Evolutionary conservation across 2,329 filamentous ascomycete genomes (phyloP), one percentile per base, ranked within the genome.

Genomic region (Fusarium metavorans): DNA sequence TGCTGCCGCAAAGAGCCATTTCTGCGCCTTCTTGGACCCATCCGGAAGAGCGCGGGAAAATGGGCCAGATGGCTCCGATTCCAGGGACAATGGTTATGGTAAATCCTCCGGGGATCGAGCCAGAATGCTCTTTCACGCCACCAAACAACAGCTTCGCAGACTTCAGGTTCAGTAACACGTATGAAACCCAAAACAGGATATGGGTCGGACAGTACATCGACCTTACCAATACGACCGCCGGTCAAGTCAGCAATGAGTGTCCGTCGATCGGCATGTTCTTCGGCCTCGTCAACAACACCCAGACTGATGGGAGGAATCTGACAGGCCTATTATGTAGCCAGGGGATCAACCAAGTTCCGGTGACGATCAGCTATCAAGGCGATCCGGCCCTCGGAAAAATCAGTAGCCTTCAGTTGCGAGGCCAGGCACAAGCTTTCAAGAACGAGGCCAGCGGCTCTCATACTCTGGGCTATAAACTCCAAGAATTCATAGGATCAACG

Each of bases 241-340:
- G 67, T 11, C 45, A 32, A 2, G 56, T 57, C 9, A 20, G 30
- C 14, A 16, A 35, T 2, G 18, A 25, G 10, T 66, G 67, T 5
- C 67, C 62, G 9, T 69, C 67, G 1, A 7, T 69, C 39, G 48
- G 41, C 6, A 61, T 69, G 5, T 14, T 61, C 2, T 66, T 66
- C 27, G 43, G 54, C 5, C n/a, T 16, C 37, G 20, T 39, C 39
- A 23, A 25, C 4, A 6, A 13, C 6, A 35, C 27, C 7, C 5
- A 45, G 3, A 10, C 27, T 37, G 14, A 16, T 2, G 20, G 20
- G 6, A 14, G 34, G 18, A 41, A 61, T 5, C 13, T 66, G 14
- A 68, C 66, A 11, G 67, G 56, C 2, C 20, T 69, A 2, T 4
- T 61, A 6, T 69, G 67, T 10, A 41, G 56, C 18, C 56, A 69